Evolutionary conservation across 202 grass and related monocot species (phyloP).

Genomic region (Panicum hallii): DNA sequence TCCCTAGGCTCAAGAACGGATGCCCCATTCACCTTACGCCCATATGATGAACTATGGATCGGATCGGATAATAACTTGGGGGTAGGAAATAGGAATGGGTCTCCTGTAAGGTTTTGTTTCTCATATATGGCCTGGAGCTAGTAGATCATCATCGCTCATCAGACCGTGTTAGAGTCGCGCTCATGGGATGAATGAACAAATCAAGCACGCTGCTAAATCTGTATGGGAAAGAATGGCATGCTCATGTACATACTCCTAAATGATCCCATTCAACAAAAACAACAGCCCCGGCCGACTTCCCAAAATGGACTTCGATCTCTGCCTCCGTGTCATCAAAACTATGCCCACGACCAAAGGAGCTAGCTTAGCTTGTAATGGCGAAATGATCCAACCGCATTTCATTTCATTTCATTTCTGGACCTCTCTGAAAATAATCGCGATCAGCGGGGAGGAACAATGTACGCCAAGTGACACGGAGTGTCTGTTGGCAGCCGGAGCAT

Average conservation of each 20-base stretch:
- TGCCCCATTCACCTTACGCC: conserved; percentile 65
- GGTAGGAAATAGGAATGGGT: not conserved
- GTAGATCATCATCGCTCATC: not conserved
- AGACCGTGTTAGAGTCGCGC: not conserved
- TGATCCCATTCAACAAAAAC: no score
- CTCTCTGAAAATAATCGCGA: no score
- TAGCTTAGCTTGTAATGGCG: no score
- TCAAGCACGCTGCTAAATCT: not conserved
- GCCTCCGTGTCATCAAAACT: no score
- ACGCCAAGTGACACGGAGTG: no score
- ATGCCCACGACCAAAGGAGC: no score
- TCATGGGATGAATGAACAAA: not conserved
- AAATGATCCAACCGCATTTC: no score
- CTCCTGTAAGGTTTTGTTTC: not conserved
- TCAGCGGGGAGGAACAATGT: no score
- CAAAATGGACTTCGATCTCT: no score
- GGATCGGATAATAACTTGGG: not conserved
- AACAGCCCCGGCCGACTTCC: no score
- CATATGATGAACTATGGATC: not conserved
- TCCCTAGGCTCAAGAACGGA: conserved; percentile 80
- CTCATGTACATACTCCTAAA: not conserved
- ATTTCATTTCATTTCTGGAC: no score
- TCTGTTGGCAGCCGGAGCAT: no score
- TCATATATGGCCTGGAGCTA: not conserved
- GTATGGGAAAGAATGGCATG: not conserved